Conservation (phyloP, 1,139 yeast species). For the Saccharomycopsis phalli region DNA sequence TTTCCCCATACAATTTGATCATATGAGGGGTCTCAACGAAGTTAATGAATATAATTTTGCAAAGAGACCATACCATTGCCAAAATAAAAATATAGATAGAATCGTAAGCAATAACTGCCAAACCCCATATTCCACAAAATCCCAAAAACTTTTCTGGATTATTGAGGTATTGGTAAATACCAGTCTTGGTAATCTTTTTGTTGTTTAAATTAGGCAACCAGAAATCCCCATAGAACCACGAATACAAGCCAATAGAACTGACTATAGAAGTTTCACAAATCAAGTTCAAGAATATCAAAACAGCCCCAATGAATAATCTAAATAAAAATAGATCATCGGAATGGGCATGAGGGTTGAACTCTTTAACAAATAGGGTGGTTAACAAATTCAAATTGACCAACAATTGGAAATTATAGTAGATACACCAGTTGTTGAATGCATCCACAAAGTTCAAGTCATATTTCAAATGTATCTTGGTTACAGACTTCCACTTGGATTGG, state of each 20-base stretch:
- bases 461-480: constrained; percentile 60
- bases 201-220: constrained; percentile 47
- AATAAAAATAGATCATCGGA: constrained; percentile 42
- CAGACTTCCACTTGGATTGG: constrained; percentile 56
- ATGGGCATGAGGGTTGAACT: constrained; percentile 21
- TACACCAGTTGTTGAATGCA: constrained; percentile 73
- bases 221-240: constrained; percentile 89
- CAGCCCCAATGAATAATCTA: constrained; percentile 48
- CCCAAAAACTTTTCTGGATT: constrained; percentile 82
- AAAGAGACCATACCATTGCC: constrained; percentile 61
- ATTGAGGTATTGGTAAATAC: constrained; percentile 75
- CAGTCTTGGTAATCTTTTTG: constrained; percentile 57
- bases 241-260: constrained; percentile 72
- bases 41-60: constrained; percentile 58
- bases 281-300: constrained; percentile 51
- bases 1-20: constrained; percentile 69
- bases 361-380: constrained; percentile 29
- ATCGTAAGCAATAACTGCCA: constrained; percentile 50
- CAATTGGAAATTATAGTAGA: constrained; percentile 42
- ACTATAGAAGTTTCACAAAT: constrained; percentile 70
- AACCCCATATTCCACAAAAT: constrained; percentile 78
- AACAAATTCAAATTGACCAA: constrained; percentile 21
- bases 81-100: constrained; percentile 46
- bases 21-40: constrained; percentile 76
- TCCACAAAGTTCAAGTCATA: constrained; percentile 60